Conservation (phyloP, 164 flowering plant species). For the Echeveria elegans region DNA sequence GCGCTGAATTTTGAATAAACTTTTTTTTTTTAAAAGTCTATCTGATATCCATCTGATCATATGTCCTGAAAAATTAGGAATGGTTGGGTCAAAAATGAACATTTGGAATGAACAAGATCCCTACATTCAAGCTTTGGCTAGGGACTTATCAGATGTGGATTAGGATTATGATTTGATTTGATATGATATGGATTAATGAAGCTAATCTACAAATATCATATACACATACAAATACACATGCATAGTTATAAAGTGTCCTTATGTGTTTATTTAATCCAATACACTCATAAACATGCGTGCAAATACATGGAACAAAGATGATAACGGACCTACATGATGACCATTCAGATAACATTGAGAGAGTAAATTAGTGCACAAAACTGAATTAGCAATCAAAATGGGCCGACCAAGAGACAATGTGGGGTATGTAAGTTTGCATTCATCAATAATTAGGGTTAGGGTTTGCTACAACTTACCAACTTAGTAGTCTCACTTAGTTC, state of each 20-base stretch:
- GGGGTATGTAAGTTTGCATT: background rate
- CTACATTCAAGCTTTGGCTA: background rate
- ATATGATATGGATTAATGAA: background rate
- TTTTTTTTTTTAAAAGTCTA: background rate
- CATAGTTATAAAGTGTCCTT: background rate
- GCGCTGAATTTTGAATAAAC: too few species aligned
- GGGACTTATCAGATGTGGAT: background rate
- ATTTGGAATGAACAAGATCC: background rate
- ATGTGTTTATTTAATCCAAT: background rate
- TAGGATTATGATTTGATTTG: too few species aligned
- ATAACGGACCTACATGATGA: background rate
- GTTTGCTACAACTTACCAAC: background rate
- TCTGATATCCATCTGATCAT: background rate
- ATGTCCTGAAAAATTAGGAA: background rate
- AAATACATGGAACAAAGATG: background rate
- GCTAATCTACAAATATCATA: background rate
- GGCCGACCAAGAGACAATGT: background rate
- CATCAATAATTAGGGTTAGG: conserved; percentile 1
- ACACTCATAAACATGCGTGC: background rate
- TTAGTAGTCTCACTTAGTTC: background rate
- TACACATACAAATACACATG: background rate
- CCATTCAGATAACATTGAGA: conserved; percentile 4
- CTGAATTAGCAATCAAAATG: background rate
- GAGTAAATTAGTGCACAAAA: background rate
- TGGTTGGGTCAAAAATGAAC: background rate